Evolutionary conservation across 495 filamentous ascomycete species (phyloP), one percentile per base, ranked within the genome.

Genomic region (Recurvomyces mirabilis): DNA sequence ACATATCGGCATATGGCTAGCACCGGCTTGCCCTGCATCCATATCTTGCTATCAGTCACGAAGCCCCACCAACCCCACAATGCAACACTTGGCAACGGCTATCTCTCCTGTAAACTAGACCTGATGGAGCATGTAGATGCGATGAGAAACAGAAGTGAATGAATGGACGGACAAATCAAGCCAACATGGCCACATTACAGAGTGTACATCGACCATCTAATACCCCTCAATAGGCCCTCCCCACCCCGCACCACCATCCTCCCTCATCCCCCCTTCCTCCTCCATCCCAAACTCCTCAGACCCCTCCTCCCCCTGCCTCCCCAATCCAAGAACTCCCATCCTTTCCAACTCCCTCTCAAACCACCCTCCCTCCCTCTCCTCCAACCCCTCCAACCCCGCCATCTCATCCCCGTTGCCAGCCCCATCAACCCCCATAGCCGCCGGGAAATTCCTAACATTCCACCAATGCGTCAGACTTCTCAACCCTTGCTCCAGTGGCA

Each of bases 401-500:
- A 7, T 7, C 7, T n/a, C 26, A n/a, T 29, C 26, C n/a, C 26
- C 26, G n/a, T n/a, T n/a, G n/a, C n/a, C n/a, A n/a, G n/a, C n/a
- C n/a, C n/a, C 65, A 42, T 80, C 75, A 0, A 75, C 73, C 11
- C 81, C 83, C 82, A 95, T 88, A 23, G 75, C 70, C 35, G 84
- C 81, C 23, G 82, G 79, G 53, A 91, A 96, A 38, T 75, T 61
- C 29, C 82, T 72, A 52, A 94, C 64, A 58, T 94, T 91, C 66
- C 86, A 84, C 84, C 91, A 98, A 59, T 93, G 82, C 26, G 87
- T 93, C 40, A 98, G 58, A 18, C 77, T 82, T 23, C 91, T 70
- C 20, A 94, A 68, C 0, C 85, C 87, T 62, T 94, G 85, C 62
- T 98, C 91, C 4, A 93, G 65, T 5, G 89, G 88, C 46, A 95